Base-by-base conservation (phyloP, 1,284 basidiomycete genomes). In the Bothia castanella region DNA sequence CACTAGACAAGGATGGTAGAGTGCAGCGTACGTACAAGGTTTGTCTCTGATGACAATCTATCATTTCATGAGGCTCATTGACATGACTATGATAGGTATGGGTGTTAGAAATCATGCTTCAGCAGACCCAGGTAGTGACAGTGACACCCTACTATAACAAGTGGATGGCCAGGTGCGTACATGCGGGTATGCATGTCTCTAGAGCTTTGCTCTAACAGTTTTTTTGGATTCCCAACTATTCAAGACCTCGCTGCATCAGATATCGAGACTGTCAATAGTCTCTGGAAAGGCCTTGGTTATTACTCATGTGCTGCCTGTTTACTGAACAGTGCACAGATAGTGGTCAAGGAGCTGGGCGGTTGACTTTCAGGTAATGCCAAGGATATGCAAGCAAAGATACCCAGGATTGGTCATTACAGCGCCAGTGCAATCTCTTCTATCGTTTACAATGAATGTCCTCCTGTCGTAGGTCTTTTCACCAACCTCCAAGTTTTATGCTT, bases 41-140 rank as follows among this genome's bases (percentile, higher is more conserved):
- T 56, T 25, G 56, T 50, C 38, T 37, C 4, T 16, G 32, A 16
- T 7, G 5, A 9, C 36, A n/a, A n/a, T n/a, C n/a, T n/a, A n/a
- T n/a, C n/a, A n/a, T n/a, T n/a, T n/a, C n/a, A n/a, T n/a, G n/a
- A n/a, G n/a, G n/a, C n/a, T n/a, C n/a, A n/a, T n/a, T n/a, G n/a
- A 4, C 36, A 10, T 21, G 12, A 10, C 10, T 21, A 92, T n/a
- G n/a, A n/a, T n/a, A n/a, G 85, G 88, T 91, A 12, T 91, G 88
- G 86, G 76, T 97, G 39, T 91, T 88, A 12, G 93, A 97, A 69
- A 88, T 97, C 56, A 98, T 98, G 96, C 78, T 97, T 7, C 96
- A 99, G 67, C 96, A 99, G 69, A 98, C 96, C 0, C 93, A 94
- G 64, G 88, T 91, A 23, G 79, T 74, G 4, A 96, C 93, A 0